Evolutionary conservation across 345 rosid genomes (phyloP), one percentile per base, ranked within the genome.

Genomic region (Dimocarpus longan): DNA sequence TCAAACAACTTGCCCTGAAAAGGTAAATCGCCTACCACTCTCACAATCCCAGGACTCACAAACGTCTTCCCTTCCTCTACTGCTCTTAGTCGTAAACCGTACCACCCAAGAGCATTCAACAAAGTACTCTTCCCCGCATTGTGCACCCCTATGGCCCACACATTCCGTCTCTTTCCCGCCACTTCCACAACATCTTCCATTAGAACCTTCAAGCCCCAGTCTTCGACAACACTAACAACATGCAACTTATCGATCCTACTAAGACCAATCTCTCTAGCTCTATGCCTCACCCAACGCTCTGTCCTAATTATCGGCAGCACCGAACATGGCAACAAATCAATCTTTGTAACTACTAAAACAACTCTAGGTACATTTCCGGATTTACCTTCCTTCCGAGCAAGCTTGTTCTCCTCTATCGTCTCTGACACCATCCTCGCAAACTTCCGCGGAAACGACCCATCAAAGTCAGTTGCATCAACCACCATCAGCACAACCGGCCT

Each of bases 81-180:
- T 56, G 28, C 76, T 39, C 37, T 18, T 40, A 76, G n/a, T n/a
- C n/a, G n/a, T n/a, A n/a, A 82, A 26, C 28, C 88, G 71, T 81
- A 81, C 89, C 87, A 89, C 80, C 87, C 90, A 28, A 96, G 85
- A 0, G 97, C 94, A 75, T 96, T 95, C 44, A 94, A 90, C 88
- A 94, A 75, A 10, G 98, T 93, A 80, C 93, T 96, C 87, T 96
- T 96, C 71, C 99, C 99, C 0, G 97, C 99, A 81, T 91, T 96
- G 72, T 96, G 99, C 0, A 94, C 89, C 26, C 99, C 97, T 2
- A 94, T 87, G 0, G 94, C 94, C 99, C 99, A 94, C 32, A 94
- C 98, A 78, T 91, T 86, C 9, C 98, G 98, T 74, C 99, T 79
- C 48, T 91, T 84, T 48, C 99, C 99, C 2, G 93, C 93, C 91